Evolutionary conservation across 768 basidiomycete genomes (phyloP).

Genomic region (Kwoniella bestiolae): DNA sequence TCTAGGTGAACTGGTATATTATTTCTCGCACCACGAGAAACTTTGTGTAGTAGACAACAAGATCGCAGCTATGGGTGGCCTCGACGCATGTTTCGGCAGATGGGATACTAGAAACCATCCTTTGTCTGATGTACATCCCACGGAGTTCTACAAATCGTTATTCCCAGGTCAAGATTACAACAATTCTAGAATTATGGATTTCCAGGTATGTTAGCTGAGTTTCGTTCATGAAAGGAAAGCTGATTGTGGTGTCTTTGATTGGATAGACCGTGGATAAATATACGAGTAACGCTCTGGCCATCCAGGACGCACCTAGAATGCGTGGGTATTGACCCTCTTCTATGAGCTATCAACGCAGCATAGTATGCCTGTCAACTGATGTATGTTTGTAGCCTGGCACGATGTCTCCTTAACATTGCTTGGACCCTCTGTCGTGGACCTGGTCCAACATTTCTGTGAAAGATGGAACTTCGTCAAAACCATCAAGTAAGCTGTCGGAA

Average conservation of each 20-base stretch:
- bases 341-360: background rate
- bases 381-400: slow-evolving; percentile 70
- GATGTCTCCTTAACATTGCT: slow-evolving; percentile 66
- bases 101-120: slow-evolving; percentile 89
- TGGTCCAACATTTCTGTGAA: slow-evolving; percentile 90
- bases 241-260: background rate
- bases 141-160: slow-evolving; percentile 75
- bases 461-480: slow-evolving; percentile 65
- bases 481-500: slow-evolving; percentile 31
- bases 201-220: slow-evolving; percentile 36
- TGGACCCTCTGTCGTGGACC: slow-evolving; percentile 81
- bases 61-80: slow-evolving; percentile 67
- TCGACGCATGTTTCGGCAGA: slow-evolving; percentile 94
- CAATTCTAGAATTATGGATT: slow-evolving; percentile 60
- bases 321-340: slow-evolving; percentile 31
- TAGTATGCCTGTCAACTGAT: slow-evolving; percentile 17
- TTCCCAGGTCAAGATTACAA: slow-evolving; percentile 76
- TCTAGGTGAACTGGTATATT: slow-evolving; percentile 49
- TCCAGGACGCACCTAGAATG: slow-evolving; percentile 55
- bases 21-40: slow-evolving; percentile 56
- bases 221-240: background rate
- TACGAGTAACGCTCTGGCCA: slow-evolving; percentile 54
- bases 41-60: slow-evolving; percentile 55
- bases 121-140: slow-evolving; percentile 88
- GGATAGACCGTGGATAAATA: slow-evolving; percentile 71